Evolutionary conservation across 805 yeast genomes (phyloP).

Genomic region (Maudiozyma turicensis): DNA sequence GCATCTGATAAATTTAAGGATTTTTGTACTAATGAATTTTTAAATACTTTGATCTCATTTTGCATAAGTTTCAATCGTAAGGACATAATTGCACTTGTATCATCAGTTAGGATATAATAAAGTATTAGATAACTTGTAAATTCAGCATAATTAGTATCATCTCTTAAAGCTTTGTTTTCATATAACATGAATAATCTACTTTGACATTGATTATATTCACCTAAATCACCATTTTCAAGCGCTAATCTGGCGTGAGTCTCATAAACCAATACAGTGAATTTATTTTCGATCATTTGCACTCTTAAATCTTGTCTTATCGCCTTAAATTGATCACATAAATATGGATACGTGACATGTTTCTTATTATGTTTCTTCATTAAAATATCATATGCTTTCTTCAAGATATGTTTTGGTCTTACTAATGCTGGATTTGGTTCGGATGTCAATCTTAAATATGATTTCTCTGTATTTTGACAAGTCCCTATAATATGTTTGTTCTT

Average conservation of each 20-base stretch:
- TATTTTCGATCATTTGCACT: conserved; percentile 76
- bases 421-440: conserved; percentile 81
- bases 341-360: conserved; percentile 52
- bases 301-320: conserved; percentile 88
- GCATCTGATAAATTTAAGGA: conserved; percentile 28
- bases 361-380: conserved; percentile 44
- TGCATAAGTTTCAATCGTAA: conserved; percentile 16
- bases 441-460: conserved; percentile 72
- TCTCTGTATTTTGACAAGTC: conserved; percentile 54
- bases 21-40: conserved; percentile 14
- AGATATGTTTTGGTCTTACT: conserved; percentile 63
- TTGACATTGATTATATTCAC: conserved; percentile 94
- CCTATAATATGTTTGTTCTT: conserved; percentile 46
- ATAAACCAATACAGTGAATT: conserved; percentile 69
- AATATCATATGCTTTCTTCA: conserved; percentile 46
- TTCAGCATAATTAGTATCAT: conserved; percentile 38
- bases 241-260: conserved; percentile 86
- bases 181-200: conserved; percentile 64
- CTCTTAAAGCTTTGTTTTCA: conserved; percentile 30
- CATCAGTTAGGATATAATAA: conserved; percentile 66
- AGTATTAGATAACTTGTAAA: conserved; percentile 64
- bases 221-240: conserved; percentile 70
- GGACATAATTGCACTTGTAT: conserved; percentile 30
- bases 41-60: conserved; percentile 9
- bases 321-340: conserved; percentile 82